These are phyloP conservation scores for Yamadazyma spencermartinsiae DNA, from an alignment of 1,139 yeast genomes.

Conservation along the genomic window DNA sequence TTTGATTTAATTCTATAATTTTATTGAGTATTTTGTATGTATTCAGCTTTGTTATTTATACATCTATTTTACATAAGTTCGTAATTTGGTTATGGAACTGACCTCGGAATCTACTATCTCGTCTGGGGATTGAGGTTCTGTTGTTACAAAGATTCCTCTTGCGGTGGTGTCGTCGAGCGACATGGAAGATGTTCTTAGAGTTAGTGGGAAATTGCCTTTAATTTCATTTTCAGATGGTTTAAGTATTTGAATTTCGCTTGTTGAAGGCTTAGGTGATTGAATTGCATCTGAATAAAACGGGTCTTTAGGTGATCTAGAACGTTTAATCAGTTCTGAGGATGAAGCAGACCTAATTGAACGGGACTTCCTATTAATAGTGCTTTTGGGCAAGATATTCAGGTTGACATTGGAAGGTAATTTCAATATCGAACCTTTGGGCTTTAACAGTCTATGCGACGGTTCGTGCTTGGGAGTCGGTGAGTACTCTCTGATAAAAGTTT, in stretches of 20 bases:
- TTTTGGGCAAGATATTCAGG: not conserved
- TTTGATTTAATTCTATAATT: too few species aligned
- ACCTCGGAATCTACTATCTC: too few species aligned
- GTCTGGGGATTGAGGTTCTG: too few species aligned
- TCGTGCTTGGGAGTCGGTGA: conserved; percentile 47
- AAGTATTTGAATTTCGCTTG: too few species aligned
- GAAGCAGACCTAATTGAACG: not conserved
- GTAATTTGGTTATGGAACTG: conserved; percentile 9
- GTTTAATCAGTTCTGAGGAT: too few species aligned
- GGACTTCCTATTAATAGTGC: not conserved
- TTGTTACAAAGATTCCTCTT: conserved; percentile 13
- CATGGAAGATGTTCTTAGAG: not conserved
- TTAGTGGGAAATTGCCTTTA: not conserved
- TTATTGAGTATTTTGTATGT: not conserved
- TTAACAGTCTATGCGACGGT: conserved; percentile 44
- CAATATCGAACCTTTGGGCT: conserved; percentile 44
- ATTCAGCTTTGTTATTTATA: conserved; percentile 1
- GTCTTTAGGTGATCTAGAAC: too few species aligned
- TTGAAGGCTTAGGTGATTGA: too few species aligned
- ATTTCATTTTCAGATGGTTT: too few species aligned
- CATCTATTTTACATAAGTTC: conserved; percentile 8
- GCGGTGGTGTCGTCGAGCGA: conserved; percentile 5
- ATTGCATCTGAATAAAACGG: too few species aligned
- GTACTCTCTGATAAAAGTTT: conserved; percentile 8
- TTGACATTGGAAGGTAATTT: conserved; percentile 20